Percentiles rank a stretch among this genome's conserved stretches.
These are phyloP conservation scores for Ogataea henricii DNA, from an alignment of 805 yeast genomes.

Conservation along the genomic window DNA sequence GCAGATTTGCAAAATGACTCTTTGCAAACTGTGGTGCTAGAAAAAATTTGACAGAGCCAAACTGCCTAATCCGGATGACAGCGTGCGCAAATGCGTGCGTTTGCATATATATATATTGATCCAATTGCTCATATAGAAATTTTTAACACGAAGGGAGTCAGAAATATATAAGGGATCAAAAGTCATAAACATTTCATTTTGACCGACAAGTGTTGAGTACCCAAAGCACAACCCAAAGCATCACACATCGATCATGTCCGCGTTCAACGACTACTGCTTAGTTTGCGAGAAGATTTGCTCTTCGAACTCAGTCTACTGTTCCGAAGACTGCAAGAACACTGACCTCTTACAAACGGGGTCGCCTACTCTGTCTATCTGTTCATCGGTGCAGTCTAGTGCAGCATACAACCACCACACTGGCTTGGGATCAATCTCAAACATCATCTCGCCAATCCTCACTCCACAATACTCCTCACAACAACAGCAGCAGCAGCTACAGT, in stretches of 20 bases:
- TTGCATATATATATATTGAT: conserved; percentile 9
- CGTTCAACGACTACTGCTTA: conserved; percentile 40
- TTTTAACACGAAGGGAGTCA: neutral
- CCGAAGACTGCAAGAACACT: conserved; percentile 30
- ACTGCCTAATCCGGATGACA: conserved; percentile 6
- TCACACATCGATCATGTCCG: conserved; percentile 42
- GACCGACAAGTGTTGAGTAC: neutral
- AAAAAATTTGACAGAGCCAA: neutral
- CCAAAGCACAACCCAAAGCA: neutral
- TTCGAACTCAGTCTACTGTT: conserved; percentile 36
- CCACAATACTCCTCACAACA: conserved; percentile 26
- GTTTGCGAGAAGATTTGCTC: conserved; percentile 38
- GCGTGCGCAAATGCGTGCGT: conserved; percentile 9
- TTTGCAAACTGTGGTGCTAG: conserved; percentile 6
- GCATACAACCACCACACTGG: conserved; percentile 8
- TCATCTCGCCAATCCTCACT: conserved; percentile 34
- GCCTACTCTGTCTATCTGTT: conserved; percentile 27
- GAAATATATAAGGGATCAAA: neutral
- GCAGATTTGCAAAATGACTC: conserved; percentile 4
- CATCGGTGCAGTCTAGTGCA: conserved; percentile 19
- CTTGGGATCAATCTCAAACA: conserved; percentile 15
- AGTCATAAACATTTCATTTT: neutral
- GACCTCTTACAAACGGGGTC: conserved; percentile 30
- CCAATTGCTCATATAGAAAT: conserved; percentile 4
- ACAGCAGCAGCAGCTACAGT: neutral